Evolutionary conservation across 352 stramenopile genomes (phyloP).

Genomic region (Elongisporangium senticosum): DNA sequence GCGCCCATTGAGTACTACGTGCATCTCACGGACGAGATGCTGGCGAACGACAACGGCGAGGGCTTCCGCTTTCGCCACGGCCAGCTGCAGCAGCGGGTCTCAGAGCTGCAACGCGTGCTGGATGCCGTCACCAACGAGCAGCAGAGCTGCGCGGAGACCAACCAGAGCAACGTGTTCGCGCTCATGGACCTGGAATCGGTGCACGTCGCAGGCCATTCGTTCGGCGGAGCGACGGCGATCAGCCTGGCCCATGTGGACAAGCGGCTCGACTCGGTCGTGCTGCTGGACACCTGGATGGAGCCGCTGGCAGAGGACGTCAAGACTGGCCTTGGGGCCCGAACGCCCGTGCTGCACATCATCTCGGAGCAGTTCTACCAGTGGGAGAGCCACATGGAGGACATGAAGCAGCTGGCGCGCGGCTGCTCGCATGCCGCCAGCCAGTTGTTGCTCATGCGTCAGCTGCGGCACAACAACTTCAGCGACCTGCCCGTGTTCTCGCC

Average conservation of each 20-base stretch:
- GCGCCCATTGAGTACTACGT: slow-evolving; percentile 48
- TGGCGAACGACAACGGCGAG: slow-evolving; percentile 38
- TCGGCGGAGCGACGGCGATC: slow-evolving; percentile 53
- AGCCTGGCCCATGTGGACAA: slow-evolving; percentile 40
- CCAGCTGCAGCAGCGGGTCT: slow-evolving; percentile 50
- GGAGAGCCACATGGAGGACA: slow-evolving; percentile 40
- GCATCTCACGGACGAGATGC: slow-evolving; percentile 35
- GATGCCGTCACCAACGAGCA: slow-evolving; percentile 10
- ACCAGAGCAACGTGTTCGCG: slow-evolving; percentile 20
- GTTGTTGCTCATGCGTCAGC: slow-evolving; percentile 33
- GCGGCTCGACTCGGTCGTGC: slow-evolving; percentile 37
- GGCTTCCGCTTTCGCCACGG: slow-evolving; percentile 55
- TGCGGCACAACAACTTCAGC: slow-evolving; percentile 72
- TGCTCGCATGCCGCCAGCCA: slow-evolving; percentile 28
- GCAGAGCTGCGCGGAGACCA: neutral
- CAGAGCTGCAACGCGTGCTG: slow-evolving; percentile 41
- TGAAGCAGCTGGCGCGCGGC: slow-evolving; percentile 28
- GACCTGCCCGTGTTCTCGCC: slow-evolving; percentile 65
- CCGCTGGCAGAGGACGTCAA: slow-evolving; percentile 36
- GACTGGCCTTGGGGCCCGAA: slow-evolving; percentile 23
- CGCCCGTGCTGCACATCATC: slow-evolving; percentile 50
- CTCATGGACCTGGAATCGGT: slow-evolving; percentile 27
- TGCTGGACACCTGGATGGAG: slow-evolving; percentile 69
- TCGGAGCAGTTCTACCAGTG: slow-evolving; percentile 61
- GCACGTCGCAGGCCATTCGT: slow-evolving; percentile 52